phyloP scores from a whole-genome alignment of 2,329 filamentous ascomycete genomes.

The Sporothrix pallida region DNA sequence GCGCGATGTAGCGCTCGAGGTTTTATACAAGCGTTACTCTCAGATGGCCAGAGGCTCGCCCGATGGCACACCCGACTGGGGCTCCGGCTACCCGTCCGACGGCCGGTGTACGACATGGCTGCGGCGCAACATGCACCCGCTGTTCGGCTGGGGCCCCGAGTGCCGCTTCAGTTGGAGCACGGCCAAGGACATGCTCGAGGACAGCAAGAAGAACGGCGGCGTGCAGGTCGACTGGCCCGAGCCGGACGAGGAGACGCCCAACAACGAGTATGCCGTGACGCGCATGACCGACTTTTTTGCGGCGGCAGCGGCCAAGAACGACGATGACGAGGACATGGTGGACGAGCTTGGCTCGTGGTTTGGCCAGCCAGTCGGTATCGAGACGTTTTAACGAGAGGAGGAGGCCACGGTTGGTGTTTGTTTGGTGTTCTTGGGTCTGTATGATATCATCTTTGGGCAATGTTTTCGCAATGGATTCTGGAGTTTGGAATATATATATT shows the following conservation, averaged over 20 bases:
- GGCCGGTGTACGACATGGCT: constrained; percentile 81
- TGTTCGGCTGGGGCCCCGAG: constrained; percentile 95
- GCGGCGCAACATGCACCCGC: constrained; percentile 82
- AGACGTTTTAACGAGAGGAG: constrained; percentile 64
- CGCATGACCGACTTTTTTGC: constrained; percentile 79
- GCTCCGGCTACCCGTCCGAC: constrained; percentile 93
- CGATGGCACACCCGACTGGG: constrained; percentile 63
- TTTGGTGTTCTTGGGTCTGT: background rate
- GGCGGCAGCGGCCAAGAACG: constrained; percentile 49
- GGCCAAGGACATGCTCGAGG: constrained; percentile 88
- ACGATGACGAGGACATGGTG: constrained; percentile 55
- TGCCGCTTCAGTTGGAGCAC: constrained; percentile 97
- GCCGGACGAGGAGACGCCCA: constrained; percentile 41
- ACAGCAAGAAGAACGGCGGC: constrained; percentile 54
- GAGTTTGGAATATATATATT: background rate
- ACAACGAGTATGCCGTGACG: constrained; percentile 71
- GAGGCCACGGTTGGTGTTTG: background rate
- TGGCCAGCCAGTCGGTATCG: constrained; percentile 71
- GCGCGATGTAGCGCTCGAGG: constrained; percentile 84
- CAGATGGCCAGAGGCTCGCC: constrained; percentile 45
- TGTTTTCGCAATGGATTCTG: background rate
- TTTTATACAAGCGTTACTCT: constrained; percentile 62
- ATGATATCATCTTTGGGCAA: background rate
- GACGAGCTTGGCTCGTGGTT: constrained; percentile 83
- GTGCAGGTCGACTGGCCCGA: constrained; percentile 81